Percentiles rank a stretch among this genome's conserved stretches.
Conservation (phyloP, 2,329 filamentous ascomycete species). For the Curvularia lunata region DNA sequence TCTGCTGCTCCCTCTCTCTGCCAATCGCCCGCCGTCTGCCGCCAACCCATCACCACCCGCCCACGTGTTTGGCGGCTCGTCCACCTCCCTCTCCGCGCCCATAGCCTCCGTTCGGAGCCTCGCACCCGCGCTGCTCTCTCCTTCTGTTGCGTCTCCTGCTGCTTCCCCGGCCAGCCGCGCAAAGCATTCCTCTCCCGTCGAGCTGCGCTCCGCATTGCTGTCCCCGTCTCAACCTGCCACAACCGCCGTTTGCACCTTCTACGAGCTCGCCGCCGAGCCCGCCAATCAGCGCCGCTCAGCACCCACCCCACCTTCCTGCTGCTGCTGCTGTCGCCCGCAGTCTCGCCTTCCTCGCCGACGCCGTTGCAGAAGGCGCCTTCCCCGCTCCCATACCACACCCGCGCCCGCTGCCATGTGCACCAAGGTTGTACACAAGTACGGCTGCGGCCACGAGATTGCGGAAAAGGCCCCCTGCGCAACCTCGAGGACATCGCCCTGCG, state of each 20-base stretch:
- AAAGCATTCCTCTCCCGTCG: slow-evolving; percentile 8
- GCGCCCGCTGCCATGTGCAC: slow-evolving; percentile 52
- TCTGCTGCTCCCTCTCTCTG: too few species aligned
- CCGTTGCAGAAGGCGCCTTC: slow-evolving; percentile 31
- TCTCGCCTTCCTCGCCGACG: slow-evolving; percentile 33
- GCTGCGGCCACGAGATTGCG: slow-evolving; percentile 54
- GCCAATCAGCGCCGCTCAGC: slow-evolving; percentile 36
- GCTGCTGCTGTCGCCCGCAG: slow-evolving; percentile 12
- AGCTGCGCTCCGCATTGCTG: slow-evolving; percentile 20
- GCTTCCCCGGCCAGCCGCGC: not conserved
- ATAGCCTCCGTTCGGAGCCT: not conserved
- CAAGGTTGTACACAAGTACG: slow-evolving; percentile 56
- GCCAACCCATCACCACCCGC: not conserved
- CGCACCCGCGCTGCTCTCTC: slow-evolving; percentile 9
- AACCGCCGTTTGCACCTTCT: slow-evolving; percentile 18
- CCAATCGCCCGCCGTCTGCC: not conserved
- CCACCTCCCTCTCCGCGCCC: slow-evolving; percentile 14
- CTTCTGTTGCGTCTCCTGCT: not conserved
- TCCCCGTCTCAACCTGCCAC: slow-evolving; percentile 10
- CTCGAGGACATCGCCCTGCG: slow-evolving; percentile 52
- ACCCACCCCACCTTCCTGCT: slow-evolving; percentile 26
- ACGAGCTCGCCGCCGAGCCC: slow-evolving; percentile 28
- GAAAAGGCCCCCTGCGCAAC: slow-evolving; percentile 56
- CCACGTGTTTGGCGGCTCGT: not conserved
- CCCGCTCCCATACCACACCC: slow-evolving; percentile 15